Percentiles rank a stretch among this genome's conserved stretches.
These are phyloP conservation scores for Botrytis fragariae DNA, from an alignment of 2,329 filamentous ascomycete genomes.

Conservation along the genomic window DNA sequence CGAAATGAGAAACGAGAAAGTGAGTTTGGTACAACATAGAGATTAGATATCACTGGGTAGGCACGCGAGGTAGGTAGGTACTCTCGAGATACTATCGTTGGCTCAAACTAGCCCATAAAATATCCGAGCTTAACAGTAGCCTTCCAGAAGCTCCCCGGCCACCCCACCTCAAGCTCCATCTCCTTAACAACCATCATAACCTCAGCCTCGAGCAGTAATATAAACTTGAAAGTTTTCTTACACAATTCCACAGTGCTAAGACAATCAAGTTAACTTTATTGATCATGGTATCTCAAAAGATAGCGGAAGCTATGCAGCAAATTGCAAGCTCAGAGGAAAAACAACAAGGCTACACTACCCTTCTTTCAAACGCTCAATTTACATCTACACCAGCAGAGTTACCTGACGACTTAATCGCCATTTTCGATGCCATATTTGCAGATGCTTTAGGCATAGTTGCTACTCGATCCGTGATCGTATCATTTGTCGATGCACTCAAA, in stretches of 20 bases:
- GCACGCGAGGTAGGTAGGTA: too few species aligned
- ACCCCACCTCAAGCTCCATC: not conserved
- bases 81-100: not conserved
- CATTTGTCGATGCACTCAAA: slow-evolving; percentile 63
- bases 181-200: not conserved
- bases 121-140: not conserved
- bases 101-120: not conserved
- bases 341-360: slow-evolving; percentile 46
- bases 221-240: not conserved
- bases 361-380: slow-evolving; percentile 44
- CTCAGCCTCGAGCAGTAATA: not conserved
- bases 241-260: not conserved
- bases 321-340: slow-evolving; percentile 45
- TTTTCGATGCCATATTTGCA: slow-evolving; percentile 38
- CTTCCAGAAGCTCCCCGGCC: slow-evolving; percentile 2
- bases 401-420: slow-evolving; percentile 33
- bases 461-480: slow-evolving; percentile 37
- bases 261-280: not conserved
- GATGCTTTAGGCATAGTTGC: slow-evolving; percentile 37
- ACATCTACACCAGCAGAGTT: slow-evolving; percentile 27
- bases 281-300: slow-evolving; percentile 40
- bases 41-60: not conserved
- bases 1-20: not conserved
- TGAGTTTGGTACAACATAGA: not conserved
- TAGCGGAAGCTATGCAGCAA: slow-evolving; percentile 46